These are phyloP conservation scores for Phytophthora brassicae DNA, from an alignment of 352 stramenopile genomes.

Conservation along the genomic window DNA sequence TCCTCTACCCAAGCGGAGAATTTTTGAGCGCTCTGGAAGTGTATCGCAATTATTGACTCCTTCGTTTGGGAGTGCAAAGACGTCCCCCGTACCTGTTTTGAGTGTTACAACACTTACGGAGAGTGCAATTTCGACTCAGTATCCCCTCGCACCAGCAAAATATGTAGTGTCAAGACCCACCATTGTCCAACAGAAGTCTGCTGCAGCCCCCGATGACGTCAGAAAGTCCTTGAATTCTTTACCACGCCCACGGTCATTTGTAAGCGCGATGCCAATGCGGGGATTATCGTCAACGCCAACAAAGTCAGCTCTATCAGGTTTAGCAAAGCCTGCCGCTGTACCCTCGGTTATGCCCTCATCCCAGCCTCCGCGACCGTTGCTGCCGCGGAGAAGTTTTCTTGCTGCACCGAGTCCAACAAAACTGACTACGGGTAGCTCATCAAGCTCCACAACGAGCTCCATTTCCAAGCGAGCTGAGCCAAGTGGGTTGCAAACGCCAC, in stretches of 20 bases:
- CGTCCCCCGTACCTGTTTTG: not conserved
- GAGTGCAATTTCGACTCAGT: not conserved
- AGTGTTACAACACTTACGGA: conserved; percentile 1
- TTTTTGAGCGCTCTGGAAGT: conserved; percentile 3
- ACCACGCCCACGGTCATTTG: conserved; percentile 16
- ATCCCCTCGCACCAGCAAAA: not conserved
- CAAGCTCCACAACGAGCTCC: not conserved
- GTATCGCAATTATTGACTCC: conserved; percentile 4
- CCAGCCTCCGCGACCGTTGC: conserved; percentile 8
- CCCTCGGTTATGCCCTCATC: conserved; percentile 3
- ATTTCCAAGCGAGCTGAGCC: conserved; percentile 13
- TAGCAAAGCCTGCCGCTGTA: conserved; percentile 3
- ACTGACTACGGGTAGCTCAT: not conserved
- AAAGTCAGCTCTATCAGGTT: conserved; percentile 1
- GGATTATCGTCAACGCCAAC: not conserved
- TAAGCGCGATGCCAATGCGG: not conserved
- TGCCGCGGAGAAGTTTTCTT: conserved; percentile 12
- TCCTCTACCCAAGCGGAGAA: conserved; percentile 18
- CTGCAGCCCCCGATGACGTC: conserved; percentile 1
- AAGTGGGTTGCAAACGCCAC: conserved; percentile 18
- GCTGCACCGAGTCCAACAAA: conserved; percentile 10
- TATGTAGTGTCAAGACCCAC: conserved; percentile 11
- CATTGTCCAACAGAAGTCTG: conserved; percentile 11
- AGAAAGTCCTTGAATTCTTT: conserved; percentile 17
- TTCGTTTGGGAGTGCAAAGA: conserved; percentile 8